These are phyloP conservation scores for Herpotrichia juniperi DNA, from an alignment of 2,329 filamentous ascomycete genomes.

Conservation along the genomic window DNA sequence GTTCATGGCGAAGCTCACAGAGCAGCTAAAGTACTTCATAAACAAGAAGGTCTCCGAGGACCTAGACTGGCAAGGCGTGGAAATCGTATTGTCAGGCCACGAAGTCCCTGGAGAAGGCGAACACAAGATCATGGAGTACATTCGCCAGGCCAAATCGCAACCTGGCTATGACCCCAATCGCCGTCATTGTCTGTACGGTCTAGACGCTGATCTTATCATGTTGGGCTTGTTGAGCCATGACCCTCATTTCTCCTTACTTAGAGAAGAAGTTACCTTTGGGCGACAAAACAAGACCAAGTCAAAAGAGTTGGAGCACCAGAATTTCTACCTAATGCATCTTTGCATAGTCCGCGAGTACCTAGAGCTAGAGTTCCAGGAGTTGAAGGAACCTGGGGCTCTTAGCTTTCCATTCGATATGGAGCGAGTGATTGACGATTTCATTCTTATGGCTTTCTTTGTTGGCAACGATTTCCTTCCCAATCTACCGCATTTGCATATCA, in stretches of 20 bases:
- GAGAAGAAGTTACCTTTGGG: slow-evolving; percentile 98
- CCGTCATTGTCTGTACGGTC: slow-evolving; percentile 93
- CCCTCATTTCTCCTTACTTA: slow-evolving; percentile 94
- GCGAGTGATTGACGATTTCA: slow-evolving; percentile 97
- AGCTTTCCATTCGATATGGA: slow-evolving; percentile 90
- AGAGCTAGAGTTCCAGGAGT: slow-evolving; percentile 93
- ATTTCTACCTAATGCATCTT: slow-evolving; percentile 96
- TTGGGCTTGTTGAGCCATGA: slow-evolving; percentile 95
- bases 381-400: slow-evolving; percentile 75
- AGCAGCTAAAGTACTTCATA: slow-evolving; percentile 96
- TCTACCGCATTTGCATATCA: slow-evolving; percentile 94
- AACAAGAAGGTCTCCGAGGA: slow-evolving; percentile 99
- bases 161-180: slow-evolving; percentile 90
- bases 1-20: slow-evolving; percentile 96
- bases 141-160: slow-evolving; percentile 95
- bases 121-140: slow-evolving; percentile 99
- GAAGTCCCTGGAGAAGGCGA: slow-evolving; percentile 98
- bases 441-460: slow-evolving; percentile 99
- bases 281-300: slow-evolving; percentile 85
- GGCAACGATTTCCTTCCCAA: slow-evolving; percentile 99
- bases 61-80: slow-evolving; percentile 94
- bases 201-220: slow-evolving; percentile 99
- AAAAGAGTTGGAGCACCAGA: slow-evolving; percentile 97
- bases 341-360: slow-evolving; percentile 98
- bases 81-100: slow-evolving; percentile 94